Evolutionary conservation across 2,329 filamentous ascomycete species (phyloP).

Genomic region (Aplosporella prunicola): DNA sequence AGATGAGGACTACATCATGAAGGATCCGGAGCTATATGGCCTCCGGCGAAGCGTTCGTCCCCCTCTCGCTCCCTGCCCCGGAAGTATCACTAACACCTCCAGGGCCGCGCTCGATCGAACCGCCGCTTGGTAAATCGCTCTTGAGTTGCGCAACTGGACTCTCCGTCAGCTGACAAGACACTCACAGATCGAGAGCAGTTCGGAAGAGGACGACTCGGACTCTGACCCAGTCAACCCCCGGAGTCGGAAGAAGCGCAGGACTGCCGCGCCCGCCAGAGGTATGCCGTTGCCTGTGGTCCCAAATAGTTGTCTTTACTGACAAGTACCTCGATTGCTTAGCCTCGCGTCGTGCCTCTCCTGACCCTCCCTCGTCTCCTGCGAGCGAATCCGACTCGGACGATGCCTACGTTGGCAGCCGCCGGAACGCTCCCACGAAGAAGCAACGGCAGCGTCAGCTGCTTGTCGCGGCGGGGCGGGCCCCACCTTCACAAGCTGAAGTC

Average conservation of each 20-base stretch:
- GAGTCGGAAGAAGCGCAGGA: constrained; percentile 56
- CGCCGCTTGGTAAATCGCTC: constrained; percentile 48
- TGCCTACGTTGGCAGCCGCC: constrained; percentile 68
- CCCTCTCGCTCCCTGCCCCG: constrained; percentile 10
- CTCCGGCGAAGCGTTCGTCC: constrained; percentile 76
- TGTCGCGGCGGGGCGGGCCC: constrained; percentile 49
- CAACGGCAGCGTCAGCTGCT: constrained; percentile 63
- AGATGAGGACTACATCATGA: constrained; percentile 75
- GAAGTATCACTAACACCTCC: constrained; percentile 24
- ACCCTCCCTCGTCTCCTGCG: constrained; percentile 50
- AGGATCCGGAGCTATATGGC: constrained; percentile 91
- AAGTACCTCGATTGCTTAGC: constrained; percentile 45
- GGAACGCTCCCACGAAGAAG: constrained; percentile 59
- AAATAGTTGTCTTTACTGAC: constrained; percentile 16
- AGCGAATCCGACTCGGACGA: constrained; percentile 55
- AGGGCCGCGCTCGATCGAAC: constrained; percentile 52
- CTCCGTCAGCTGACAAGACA: neutral
- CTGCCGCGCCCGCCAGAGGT: constrained; percentile 57
- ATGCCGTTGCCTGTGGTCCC: constrained; percentile 41
- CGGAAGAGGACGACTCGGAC: constrained; percentile 57
- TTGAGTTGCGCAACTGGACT: constrained; percentile 3
- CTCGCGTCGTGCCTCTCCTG: constrained; percentile 40
- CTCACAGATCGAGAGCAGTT: constrained; percentile 48
- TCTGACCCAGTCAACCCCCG: constrained; percentile 59
- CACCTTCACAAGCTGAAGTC: constrained; percentile 65